phyloP scores from a whole-genome alignment of 805 yeast genomes.

The Vanderwaltozyma tropicalis region DNA sequence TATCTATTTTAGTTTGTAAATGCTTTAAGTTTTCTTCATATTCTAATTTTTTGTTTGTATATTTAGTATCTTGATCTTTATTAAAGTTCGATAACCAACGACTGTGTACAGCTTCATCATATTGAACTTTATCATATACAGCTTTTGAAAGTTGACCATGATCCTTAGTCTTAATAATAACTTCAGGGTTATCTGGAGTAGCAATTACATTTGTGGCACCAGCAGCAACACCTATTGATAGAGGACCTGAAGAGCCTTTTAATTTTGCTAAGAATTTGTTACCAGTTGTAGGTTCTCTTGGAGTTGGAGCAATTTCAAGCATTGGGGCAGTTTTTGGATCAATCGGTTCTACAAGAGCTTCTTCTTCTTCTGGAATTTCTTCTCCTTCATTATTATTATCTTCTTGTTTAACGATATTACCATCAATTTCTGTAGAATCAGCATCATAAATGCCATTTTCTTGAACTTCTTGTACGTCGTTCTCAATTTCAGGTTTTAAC shows the following conservation, averaged over 20 bases:
- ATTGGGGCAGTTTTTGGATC: conserved; percentile 10
- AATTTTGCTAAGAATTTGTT: neutral
- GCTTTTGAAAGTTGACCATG: conserved; percentile 23
- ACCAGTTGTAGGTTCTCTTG: neutral
- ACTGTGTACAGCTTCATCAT: conserved; percentile 15
- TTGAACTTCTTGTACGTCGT: conserved; percentile 2
- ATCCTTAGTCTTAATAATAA: conserved; percentile 17
- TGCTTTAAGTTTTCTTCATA: conserved; percentile 13
- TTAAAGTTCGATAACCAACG: conserved; percentile 12
- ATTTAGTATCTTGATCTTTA: conserved; percentile 8
- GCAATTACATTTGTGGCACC: conserved; percentile 15
- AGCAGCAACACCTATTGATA: neutral
- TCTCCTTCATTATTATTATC: neutral
- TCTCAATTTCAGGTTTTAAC: conserved; percentile 3
- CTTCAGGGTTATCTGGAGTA: conserved; percentile 24
- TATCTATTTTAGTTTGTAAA: conserved; percentile 15
- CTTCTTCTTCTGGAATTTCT: conserved; percentile 1
- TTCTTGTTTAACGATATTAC: neutral
- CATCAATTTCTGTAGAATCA: neutral
- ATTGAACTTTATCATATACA: conserved; percentile 20
- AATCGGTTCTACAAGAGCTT: conserved; percentile 5
- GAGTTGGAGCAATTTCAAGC: conserved; percentile 4
- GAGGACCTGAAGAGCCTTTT: neutral
- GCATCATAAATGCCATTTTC: neutral
- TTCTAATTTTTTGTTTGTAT: conserved; percentile 13